Percentiles rank a stretch among this genome's conserved stretches.
These are phyloP conservation scores for Leucosporidium creatinivorum DNA, from an alignment of 768 basidiomycete species.

Conservation along the genomic window DNA sequence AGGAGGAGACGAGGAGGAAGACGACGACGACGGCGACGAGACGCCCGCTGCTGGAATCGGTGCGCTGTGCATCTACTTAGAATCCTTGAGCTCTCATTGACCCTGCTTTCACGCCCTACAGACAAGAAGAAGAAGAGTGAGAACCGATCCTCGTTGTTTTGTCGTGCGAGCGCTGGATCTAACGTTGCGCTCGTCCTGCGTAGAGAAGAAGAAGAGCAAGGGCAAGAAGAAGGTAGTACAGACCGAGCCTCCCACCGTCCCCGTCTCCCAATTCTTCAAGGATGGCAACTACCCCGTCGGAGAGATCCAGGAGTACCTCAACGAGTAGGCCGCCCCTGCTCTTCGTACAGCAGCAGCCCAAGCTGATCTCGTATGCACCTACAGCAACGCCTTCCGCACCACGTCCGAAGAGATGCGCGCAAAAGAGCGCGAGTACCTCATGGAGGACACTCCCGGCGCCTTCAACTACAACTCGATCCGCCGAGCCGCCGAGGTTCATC, in stretches of 20 bases:
- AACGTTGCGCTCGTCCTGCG: not conserved
- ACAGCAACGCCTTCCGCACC: conserved; percentile 77
- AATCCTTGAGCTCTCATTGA: not conserved
- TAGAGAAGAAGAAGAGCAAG: conserved; percentile 70
- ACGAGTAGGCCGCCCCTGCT: conserved; percentile 60
- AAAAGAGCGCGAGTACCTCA: conserved; percentile 64
- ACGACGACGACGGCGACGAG: conserved; percentile 37
- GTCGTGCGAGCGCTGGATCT: not conserved
- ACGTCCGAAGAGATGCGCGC: conserved; percentile 86
- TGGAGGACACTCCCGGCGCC: conserved; percentile 61
- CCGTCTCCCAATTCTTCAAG: conserved; percentile 78
- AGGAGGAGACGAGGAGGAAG: conserved; percentile 40
- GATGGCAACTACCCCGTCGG: conserved; percentile 84
- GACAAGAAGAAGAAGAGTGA: conserved; percentile 63
- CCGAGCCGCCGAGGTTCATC: conserved; percentile 88
- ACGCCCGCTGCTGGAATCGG: conserved; percentile 16
- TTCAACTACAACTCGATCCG: conserved; percentile 72
- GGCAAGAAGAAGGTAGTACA: conserved; percentile 61
- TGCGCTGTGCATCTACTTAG: not conserved
- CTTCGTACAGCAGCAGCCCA: not conserved
- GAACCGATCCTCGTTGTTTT: not conserved
- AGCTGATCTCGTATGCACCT: not conserved
- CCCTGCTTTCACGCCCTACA: not conserved
- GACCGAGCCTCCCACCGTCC: conserved; percentile 84
- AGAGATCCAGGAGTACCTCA: conserved; percentile 80